phyloP scores from a whole-genome alignment of 2,329 filamentous ascomycete species.

The Epichloe sibirici region DNA sequence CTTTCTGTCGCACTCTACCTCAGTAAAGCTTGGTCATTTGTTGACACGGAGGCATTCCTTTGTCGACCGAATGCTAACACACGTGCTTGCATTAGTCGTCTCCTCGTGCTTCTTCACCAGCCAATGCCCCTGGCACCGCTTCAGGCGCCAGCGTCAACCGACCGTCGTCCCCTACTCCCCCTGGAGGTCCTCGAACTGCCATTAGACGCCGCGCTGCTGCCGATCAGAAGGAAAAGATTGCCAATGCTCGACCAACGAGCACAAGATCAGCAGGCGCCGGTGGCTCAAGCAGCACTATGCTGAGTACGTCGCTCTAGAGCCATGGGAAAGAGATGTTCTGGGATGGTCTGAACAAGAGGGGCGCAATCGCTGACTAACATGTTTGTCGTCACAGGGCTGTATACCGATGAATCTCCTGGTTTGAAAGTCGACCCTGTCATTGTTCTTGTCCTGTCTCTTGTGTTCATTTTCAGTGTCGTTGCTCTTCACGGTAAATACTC shows the following conservation, averaged over 20 bases:
- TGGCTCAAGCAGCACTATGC: slow-evolving; percentile 94
- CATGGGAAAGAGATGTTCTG: no score
- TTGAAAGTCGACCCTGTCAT: slow-evolving; percentile 97
- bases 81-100: slow-evolving; percentile 33
- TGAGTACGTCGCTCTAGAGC: slow-evolving; percentile 61
- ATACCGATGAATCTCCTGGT: slow-evolving; percentile 96
- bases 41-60: no score
- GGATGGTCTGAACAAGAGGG: neutral
- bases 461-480: slow-evolving; percentile 98
- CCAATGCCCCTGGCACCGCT: slow-evolving; percentile 42
- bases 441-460: slow-evolving; percentile 87
- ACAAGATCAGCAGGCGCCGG: slow-evolving; percentile 89
- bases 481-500: slow-evolving; percentile 53
- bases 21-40: neutral
- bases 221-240: slow-evolving; percentile 93
- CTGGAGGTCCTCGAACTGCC: slow-evolving; percentile 87
- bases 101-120: slow-evolving; percentile 47
- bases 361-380: slow-evolving; percentile 9
- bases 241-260: slow-evolving; percentile 84
- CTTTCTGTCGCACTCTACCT: neutral
- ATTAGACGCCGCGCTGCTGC: slow-evolving; percentile 92
- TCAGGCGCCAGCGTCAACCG: slow-evolving; percentile 62
- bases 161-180: slow-evolving; percentile 75
- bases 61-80: neutral
- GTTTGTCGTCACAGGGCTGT: slow-evolving; percentile 49